Evolutionary conservation across 2,329 filamentous ascomycete genomes (phyloP).

Genomic region (Colletotrichum gigasporum): DNA sequence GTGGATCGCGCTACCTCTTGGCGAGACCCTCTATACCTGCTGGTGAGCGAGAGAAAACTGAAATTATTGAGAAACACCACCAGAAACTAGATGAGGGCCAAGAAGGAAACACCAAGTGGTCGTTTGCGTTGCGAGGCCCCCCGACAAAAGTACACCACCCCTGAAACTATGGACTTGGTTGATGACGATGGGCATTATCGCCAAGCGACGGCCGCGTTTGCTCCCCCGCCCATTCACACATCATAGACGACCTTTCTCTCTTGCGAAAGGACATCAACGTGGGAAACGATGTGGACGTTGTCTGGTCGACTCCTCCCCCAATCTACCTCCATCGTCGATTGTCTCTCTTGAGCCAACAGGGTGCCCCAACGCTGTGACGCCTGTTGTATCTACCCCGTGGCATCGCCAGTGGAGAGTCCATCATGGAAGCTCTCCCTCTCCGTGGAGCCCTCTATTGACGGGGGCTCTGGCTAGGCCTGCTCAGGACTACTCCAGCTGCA

Average conservation of each 20-base stretch:
- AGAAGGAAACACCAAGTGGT: neutral
- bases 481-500: constrained; percentile 13
- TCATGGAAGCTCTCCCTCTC: too few species aligned
- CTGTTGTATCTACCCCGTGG: constrained; percentile 8
- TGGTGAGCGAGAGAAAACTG: neutral
- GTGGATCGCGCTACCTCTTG: constrained; percentile 14
- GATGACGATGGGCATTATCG: neutral
- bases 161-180: too few species aligned
- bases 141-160: neutral
- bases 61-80: neutral
- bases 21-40: constrained; percentile 13
- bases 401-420: too few species aligned
- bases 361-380: neutral
- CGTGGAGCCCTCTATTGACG: constrained; percentile 1
- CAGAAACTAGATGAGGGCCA: too few species aligned
- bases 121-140: neutral
- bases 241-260: neutral
- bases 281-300: neutral
- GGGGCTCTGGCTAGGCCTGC: neutral
- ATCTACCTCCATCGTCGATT: neutral
- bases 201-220: neutral
- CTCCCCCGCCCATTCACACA: neutral
- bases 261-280: neutral
- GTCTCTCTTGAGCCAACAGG: neutral
- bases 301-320: neutral